Conservation (phyloP, 2,329 filamentous ascomycete genomes). For the Blumeriella jaapii region DNA sequence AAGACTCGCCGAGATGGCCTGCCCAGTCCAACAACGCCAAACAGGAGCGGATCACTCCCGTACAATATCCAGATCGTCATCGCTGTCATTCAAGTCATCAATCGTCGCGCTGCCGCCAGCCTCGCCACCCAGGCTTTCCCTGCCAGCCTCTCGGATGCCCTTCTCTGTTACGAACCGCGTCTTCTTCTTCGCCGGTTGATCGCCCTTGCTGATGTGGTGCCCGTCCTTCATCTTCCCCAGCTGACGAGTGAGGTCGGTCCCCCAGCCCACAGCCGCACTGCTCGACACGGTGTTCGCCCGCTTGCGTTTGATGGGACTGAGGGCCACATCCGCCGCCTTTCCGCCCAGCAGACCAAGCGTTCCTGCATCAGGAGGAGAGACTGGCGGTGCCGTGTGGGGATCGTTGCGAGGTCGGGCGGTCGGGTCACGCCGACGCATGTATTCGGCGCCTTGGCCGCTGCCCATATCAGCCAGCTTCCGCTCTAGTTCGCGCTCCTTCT, state of each 20-base stretch:
- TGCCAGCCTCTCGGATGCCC: slow-evolving; percentile 65
- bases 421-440: slow-evolving; percentile 39
- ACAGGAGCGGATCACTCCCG: slow-evolving; percentile 7
- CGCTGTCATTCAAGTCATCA: slow-evolving; percentile 22
- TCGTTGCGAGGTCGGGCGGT: slow-evolving; percentile 7
- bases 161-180: slow-evolving; percentile 70
- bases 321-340: slow-evolving; percentile 35
- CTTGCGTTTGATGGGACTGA: slow-evolving; percentile 52
- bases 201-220: slow-evolving; percentile 32
- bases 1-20: too few species aligned
- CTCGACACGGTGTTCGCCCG: slow-evolving; percentile 29
- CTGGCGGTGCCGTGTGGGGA: slow-evolving; percentile 8
- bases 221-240: slow-evolving; percentile 51
- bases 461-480: slow-evolving; percentile 54
- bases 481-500: slow-evolving; percentile 63
- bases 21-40: background rate
- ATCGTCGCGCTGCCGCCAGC: slow-evolving; percentile 17
- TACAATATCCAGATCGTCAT: slow-evolving; percentile 27
- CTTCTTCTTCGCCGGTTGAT: slow-evolving; percentile 47
- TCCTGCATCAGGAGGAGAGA: slow-evolving; percentile 32
- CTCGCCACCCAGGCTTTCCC: slow-evolving; percentile 57
- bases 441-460: slow-evolving; percentile 56
- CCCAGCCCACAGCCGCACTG: slow-evolving; percentile 40
- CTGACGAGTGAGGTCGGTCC: slow-evolving; percentile 41
- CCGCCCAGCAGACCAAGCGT: slow-evolving; percentile 33